Conservation (phyloP, 2,329 filamentous ascomycete genomes). For the Botryotinia globosa region DNA sequence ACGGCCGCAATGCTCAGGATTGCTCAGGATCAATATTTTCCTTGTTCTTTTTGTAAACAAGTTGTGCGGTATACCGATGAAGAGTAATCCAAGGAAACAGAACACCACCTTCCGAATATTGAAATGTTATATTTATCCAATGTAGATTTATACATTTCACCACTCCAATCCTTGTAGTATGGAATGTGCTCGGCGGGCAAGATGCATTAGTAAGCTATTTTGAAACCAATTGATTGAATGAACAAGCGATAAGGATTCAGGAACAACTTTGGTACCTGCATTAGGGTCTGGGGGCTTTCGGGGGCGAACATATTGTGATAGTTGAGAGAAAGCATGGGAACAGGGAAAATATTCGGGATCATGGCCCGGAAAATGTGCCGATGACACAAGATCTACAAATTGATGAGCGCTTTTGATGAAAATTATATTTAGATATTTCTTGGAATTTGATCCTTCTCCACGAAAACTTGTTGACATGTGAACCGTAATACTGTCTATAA, state of each 20-base stretch:
- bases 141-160: neutral
- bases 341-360: neutral
- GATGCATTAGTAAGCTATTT: neutral
- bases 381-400: neutral
- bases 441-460: neutral
- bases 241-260: neutral
- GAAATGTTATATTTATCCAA: too few relatives aligned
- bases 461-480: too few relatives aligned
- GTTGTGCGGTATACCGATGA: neutral
- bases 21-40: neutral
- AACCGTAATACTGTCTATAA: neutral
- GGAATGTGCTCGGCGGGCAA: neutral
- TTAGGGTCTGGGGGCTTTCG: neutral
- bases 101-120: neutral
- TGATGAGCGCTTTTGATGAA: neutral
- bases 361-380: neutral
- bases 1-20: neutral
- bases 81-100: neutral
- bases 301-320: neutral
- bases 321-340: neutral
- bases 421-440: neutral
- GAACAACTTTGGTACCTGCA: neutral
- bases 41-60: neutral
- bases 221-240: neutral
- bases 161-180: neutral